Conservation (phyloP, 2,329 filamentous ascomycete species). For the Mycosphaerella sp. region DNA sequence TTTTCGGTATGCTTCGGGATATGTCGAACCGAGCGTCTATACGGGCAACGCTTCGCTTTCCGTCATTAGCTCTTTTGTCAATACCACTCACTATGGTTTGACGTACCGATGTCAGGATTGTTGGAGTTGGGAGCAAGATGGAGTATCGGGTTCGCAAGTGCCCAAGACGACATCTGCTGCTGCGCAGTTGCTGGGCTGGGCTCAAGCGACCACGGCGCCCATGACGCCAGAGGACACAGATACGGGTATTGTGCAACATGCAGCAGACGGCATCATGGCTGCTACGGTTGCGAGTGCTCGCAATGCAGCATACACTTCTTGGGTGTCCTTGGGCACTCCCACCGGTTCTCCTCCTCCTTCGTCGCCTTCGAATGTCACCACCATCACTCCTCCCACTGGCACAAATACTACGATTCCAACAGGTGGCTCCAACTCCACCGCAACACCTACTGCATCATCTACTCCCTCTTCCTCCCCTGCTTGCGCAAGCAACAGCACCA, state of each 20-base stretch:
- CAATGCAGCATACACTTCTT: conserved; percentile 40
- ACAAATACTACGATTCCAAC: conserved; percentile 10
- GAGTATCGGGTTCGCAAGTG: conserved; percentile 36
- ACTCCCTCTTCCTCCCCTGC: conserved; percentile 13
- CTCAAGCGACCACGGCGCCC: conserved; percentile 26
- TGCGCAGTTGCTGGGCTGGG: conserved; percentile 29
- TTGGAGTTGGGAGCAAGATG: conserved; percentile 41
- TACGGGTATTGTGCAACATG: conserved; percentile 49
- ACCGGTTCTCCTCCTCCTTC: conserved; percentile 42
- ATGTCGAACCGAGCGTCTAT: conserved; percentile 54
- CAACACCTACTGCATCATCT: conserved; percentile 20
- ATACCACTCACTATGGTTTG: conserved; percentile 53
- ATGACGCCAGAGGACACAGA: conserved; percentile 34
- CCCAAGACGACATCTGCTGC: conserved; percentile 33
- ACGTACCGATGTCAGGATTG: conserved; percentile 58
- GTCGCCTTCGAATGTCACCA: conserved; percentile 20
- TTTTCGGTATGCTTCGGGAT: conserved; percentile 54
- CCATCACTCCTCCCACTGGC: conserved; percentile 9
- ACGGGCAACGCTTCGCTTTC: conserved; percentile 56
- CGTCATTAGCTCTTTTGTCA: conserved; percentile 53
- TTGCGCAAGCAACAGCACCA: conserved; percentile 26
- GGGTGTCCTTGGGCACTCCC: conserved; percentile 30
- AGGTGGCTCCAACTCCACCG: background rate
- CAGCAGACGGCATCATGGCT: conserved; percentile 52
- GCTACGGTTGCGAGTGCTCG: conserved; percentile 40